Evolutionary conservation across 306 rosid genomes (phyloP).

Genomic region (Ochetophila trinervis): DNA sequence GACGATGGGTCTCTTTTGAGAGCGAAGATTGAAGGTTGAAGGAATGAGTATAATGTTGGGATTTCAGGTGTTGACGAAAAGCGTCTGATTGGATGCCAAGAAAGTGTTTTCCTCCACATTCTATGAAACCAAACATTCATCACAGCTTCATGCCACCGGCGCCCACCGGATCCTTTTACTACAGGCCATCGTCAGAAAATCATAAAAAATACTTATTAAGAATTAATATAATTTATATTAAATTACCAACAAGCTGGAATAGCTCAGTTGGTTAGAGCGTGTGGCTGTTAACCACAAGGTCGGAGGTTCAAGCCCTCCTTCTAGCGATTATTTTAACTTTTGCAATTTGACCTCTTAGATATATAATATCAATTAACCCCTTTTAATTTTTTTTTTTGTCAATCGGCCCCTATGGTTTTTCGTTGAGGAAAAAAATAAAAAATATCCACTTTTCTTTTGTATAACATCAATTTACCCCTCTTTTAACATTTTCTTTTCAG

Average conservation of each 20-base stretch:
- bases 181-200: too few relatives aligned
- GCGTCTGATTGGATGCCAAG: constrained; percentile 32
- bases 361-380: too few relatives aligned
- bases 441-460: too few relatives aligned
- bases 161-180: too few relatives aligned
- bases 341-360: too few relatives aligned
- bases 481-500: too few relatives aligned
- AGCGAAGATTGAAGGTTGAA: constrained; percentile 75
- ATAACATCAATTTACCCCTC: too few relatives aligned
- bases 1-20: constrained; percentile 36
- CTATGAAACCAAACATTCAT: neutral
- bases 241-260: constrained; percentile 46
- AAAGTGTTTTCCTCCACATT: constrained; percentile 27
- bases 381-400: too few relatives aligned
- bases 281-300: constrained; percentile 63
- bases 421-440: too few relatives aligned
- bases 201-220: too few relatives aligned
- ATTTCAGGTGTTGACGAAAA: constrained; percentile 50
- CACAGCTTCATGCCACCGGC: constrained; percentile 54
- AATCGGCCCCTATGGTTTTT: too few relatives aligned
- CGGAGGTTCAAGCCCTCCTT: constrained; percentile 60
- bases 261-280: constrained; percentile 56
- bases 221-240: too few relatives aligned
- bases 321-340: constrained; percentile 18
- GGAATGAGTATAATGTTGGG: constrained; percentile 80